These are phyloP conservation scores for Sicyos baderoa DNA, from an alignment of 306 rosid genomes.

Conservation along the genomic window DNA sequence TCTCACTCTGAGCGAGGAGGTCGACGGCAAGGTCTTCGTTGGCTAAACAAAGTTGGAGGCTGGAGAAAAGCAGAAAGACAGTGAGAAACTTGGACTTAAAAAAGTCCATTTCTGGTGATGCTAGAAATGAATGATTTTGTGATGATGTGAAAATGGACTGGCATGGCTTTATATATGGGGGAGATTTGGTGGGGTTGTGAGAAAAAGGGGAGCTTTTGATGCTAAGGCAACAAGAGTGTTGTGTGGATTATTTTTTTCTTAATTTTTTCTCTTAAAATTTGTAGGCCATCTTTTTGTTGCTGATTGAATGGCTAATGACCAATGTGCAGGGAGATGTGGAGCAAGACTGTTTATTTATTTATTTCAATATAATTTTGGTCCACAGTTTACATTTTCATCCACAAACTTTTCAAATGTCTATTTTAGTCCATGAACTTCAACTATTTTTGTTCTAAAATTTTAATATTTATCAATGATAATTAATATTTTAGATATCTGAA, in stretches of 20 bases:
- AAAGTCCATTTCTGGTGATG: background rate
- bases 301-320: no score
- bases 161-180: background rate
- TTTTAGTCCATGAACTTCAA: no score
- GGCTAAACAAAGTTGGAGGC: background rate
- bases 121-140: background rate
- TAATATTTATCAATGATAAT: no score
- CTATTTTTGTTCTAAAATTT: background rate
- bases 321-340: no score
- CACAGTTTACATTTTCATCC: no score
- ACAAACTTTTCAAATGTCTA: no score
- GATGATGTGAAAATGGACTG: background rate
- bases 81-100: background rate
- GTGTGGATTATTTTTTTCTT: background rate
- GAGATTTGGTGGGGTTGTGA: background rate
- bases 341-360: no score
- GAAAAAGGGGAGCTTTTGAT: background rate
- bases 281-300: background rate
- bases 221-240: constrained; percentile 1
- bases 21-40: background rate
- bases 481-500: no score
- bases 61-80: constrained; percentile 11
- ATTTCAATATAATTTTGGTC: no score
- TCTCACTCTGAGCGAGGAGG: background rate
- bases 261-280: background rate